Conservation (phyloP, 352 stramenopile genomes). For the Globisporangium spiculum region DNA sequence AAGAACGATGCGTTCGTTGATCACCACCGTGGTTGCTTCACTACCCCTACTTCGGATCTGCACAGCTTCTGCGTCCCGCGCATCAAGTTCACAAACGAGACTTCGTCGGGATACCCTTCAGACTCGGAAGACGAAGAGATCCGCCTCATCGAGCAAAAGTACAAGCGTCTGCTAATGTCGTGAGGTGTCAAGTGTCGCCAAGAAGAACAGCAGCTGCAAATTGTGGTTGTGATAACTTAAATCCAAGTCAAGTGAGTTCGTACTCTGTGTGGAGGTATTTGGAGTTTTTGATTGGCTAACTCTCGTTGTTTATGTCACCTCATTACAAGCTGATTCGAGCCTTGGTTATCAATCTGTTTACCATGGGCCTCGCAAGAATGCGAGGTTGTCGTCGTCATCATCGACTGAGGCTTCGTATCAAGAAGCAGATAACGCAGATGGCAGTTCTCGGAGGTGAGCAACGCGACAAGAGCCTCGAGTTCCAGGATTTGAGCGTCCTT, state of each 20-base stretch:
- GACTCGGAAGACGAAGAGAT: slow-evolving; percentile 80
- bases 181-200: slow-evolving; percentile 14
- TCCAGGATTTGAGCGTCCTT: slow-evolving; percentile 25
- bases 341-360: neutral
- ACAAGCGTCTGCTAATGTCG: slow-evolving; percentile 42
- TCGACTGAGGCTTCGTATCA: neutral
- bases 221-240: neutral
- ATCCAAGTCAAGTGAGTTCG: neutral
- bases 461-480: slow-evolving; percentile 22
- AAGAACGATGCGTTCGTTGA: slow-evolving; percentile 47
- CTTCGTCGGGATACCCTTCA: slow-evolving; percentile 21
- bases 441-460: slow-evolving; percentile 21
- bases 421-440: neutral
- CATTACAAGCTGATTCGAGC: slow-evolving; percentile 10
- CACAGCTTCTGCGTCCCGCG: slow-evolving; percentile 77
- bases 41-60: slow-evolving; percentile 40
- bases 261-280: neutral
- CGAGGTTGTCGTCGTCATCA: neutral
- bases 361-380: neutral
- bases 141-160: slow-evolving; percentile 74
- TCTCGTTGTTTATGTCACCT: neutral
- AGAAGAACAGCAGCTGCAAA: neutral
- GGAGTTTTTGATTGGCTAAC: neutral
- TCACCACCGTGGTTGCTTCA: slow-evolving; percentile 51
- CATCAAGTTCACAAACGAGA: slow-evolving; percentile 59